phyloP scores from a whole-genome alignment of 2,329 filamentous ascomycete species.

The Apiospora pterosperma region DNA sequence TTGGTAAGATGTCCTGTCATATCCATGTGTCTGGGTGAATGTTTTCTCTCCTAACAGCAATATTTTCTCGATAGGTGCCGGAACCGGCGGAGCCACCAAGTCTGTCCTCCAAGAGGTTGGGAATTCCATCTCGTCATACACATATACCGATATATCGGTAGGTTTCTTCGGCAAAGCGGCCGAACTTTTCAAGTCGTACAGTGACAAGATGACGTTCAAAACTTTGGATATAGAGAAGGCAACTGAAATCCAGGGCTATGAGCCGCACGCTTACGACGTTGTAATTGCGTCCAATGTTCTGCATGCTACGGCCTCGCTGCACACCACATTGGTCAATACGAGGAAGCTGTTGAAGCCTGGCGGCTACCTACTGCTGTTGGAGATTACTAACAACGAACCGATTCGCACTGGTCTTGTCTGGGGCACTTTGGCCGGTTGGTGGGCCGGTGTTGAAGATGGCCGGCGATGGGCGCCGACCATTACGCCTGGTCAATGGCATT shows the following conservation, averaged over 20 bases:
- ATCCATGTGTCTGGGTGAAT: too few relatives aligned
- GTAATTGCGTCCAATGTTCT: conserved; percentile 31
- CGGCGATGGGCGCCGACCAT: not conserved
- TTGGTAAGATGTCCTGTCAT: too few relatives aligned
- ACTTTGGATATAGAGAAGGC: conserved; percentile 27
- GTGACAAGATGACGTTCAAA: conserved; percentile 28
- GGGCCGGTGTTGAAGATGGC: conserved; percentile 16
- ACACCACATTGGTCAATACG: conserved; percentile 24
- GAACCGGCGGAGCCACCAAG: conserved; percentile 39
- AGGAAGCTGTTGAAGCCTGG: conserved; percentile 38
- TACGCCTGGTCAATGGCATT: not conserved
- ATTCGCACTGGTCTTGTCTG: conserved; percentile 16
- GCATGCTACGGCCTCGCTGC: conserved; percentile 18
- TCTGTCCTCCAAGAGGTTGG: conserved; percentile 29
- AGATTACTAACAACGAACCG: conserved; percentile 25
- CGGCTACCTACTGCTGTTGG: conserved; percentile 42
- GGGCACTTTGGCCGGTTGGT: conserved; percentile 22
- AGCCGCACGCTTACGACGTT: conserved; percentile 25
- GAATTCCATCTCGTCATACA: conserved; percentile 32
- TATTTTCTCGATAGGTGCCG: too few relatives aligned
- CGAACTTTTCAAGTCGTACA: not conserved
- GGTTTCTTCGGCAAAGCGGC: conserved; percentile 34
- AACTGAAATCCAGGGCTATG: conserved; percentile 26
- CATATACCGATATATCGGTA: conserved; percentile 41
- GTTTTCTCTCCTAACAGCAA: too few relatives aligned